Conservation (phyloP, 2,329 filamentous ascomycete genomes). For the Cladophialophora immunda region DNA sequence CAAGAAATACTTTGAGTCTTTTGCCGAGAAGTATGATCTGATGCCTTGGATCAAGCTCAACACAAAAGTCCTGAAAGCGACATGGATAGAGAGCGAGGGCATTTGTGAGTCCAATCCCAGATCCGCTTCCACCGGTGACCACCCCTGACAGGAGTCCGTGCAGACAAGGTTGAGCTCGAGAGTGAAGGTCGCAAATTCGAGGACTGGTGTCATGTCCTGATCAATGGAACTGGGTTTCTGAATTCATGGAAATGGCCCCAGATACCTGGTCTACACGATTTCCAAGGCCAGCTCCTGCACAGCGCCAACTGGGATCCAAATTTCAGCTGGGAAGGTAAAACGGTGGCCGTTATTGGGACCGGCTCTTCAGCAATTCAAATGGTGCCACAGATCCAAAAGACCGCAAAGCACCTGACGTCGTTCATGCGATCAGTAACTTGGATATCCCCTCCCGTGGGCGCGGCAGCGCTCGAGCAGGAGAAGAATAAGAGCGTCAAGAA, state of each 20-base stretch:
- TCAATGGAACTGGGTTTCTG: slow-evolving; percentile 51
- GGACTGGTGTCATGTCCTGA: slow-evolving; percentile 44
- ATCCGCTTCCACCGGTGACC: not conserved
- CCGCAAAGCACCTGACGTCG: slow-evolving; percentile 42
- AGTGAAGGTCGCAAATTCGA: slow-evolving; percentile 34
- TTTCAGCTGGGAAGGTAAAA: slow-evolving; percentile 52
- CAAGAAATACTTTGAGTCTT: slow-evolving; percentile 41
- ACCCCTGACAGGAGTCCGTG: not conserved
- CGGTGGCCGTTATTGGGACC: slow-evolving; percentile 70
- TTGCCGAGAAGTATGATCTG: slow-evolving; percentile 40
- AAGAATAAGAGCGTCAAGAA: slow-evolving; percentile 24
- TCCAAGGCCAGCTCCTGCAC: slow-evolving; percentile 57
- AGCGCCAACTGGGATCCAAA: slow-evolving; percentile 34
- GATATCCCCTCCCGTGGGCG: slow-evolving; percentile 32
- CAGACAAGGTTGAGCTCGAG: slow-evolving; percentile 18
- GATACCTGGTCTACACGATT: slow-evolving; percentile 57
- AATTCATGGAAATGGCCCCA: slow-evolving; percentile 57
- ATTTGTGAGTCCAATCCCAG: slow-evolving; percentile 21
- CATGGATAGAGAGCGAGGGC: slow-evolving; percentile 19
- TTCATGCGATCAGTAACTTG: slow-evolving; percentile 45
- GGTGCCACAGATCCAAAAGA: slow-evolving; percentile 26
- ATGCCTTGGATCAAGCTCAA: slow-evolving; percentile 17
- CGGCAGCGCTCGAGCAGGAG: slow-evolving; percentile 19
- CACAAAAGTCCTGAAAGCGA: slow-evolving; percentile 11
- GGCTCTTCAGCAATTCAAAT: slow-evolving; percentile 69